These are phyloP conservation scores for Tolypocladium guangdongense DNA, from an alignment of 2,329 filamentous ascomycete species.

Conservation along the genomic window DNA sequence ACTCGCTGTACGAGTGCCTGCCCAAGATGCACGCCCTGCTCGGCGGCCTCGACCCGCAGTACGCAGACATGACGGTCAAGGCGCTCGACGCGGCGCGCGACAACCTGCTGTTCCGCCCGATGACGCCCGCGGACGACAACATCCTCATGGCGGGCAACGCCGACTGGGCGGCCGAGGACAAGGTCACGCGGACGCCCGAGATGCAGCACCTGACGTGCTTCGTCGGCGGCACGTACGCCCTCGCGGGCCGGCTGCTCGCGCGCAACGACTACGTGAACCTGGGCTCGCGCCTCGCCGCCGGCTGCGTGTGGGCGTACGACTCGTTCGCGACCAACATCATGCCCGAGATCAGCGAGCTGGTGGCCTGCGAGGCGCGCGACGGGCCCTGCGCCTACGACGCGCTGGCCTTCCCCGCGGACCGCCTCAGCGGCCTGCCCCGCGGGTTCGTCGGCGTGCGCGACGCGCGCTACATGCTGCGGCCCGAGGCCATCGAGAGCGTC, in stretches of 20 bases:
- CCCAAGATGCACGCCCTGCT: constrained; percentile 51
- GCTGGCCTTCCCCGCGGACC: constrained; percentile 7
- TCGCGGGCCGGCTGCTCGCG: constrained; percentile 52
- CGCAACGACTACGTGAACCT: constrained; percentile 33
- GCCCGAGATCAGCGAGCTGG: constrained; percentile 35
- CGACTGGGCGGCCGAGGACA: constrained; percentile 12
- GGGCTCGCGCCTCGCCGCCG: constrained; percentile 36
- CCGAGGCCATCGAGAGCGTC: constrained; percentile 41
- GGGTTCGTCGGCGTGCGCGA: constrained; percentile 48
- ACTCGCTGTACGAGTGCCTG: constrained; percentile 48
- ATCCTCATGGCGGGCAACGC: constrained; percentile 46
- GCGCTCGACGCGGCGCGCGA: constrained; percentile 51
- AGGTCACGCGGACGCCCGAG: constrained; percentile 19
- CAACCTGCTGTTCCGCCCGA: constrained; percentile 57
- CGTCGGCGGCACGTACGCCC: constrained; percentile 57
- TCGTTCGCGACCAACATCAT: constrained; percentile 39
- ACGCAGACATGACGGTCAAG: constrained; percentile 52
- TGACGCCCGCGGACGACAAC: constrained; percentile 47
- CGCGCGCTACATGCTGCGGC: constrained; percentile 31
- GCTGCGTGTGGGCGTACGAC: constrained; percentile 44
- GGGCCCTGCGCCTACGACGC: constrained; percentile 25
- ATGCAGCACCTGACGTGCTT: constrained; percentile 59
- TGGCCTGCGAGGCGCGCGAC: constrained; percentile 22
- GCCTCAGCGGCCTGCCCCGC: constrained; percentile 22
- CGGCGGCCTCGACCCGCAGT: constrained; percentile 52